Conservation (phyloP, 2,329 filamentous ascomycete genomes). For the Allantophomopsis lycopodina region DNA sequence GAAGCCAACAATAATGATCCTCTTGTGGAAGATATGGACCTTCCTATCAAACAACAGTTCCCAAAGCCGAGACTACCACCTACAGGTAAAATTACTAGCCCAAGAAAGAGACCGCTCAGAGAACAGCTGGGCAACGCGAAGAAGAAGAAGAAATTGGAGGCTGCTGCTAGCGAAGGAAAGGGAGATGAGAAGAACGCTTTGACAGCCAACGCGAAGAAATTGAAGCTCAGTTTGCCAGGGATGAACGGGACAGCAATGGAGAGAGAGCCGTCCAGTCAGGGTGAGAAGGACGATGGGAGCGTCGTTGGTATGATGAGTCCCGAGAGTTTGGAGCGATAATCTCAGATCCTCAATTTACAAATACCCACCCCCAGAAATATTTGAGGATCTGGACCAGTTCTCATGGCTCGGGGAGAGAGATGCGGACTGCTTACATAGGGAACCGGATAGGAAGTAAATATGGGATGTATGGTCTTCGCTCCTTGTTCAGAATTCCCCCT, state of each 20-base stretch:
- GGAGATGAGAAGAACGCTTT: slow-evolving; percentile 23
- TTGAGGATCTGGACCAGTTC: too few species aligned
- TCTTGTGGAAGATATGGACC: slow-evolving; percentile 84
- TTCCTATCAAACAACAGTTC: slow-evolving; percentile 79
- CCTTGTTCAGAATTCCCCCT: too few species aligned
- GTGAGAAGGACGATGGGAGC: slow-evolving; percentile 46
- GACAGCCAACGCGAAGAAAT: slow-evolving; percentile 36
- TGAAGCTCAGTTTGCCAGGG: slow-evolving; percentile 22
- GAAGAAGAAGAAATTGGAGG: slow-evolving; percentile 71
- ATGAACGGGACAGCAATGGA: slow-evolving; percentile 33
- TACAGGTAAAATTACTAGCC: slow-evolving; percentile 76
- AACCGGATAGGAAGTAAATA: too few species aligned
- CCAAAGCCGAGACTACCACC: slow-evolving; percentile 42
- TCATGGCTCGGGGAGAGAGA: too few species aligned
- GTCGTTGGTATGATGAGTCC: slow-evolving; percentile 77
- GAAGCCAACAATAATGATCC: slow-evolving; percentile 72
- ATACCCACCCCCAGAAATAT: too few species aligned
- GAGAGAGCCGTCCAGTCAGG: slow-evolving; percentile 41
- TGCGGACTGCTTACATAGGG: too few species aligned
- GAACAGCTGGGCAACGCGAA: slow-evolving; percentile 75
- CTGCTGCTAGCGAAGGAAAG: slow-evolving; percentile 19
- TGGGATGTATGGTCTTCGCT: too few species aligned
- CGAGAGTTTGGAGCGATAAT: slow-evolving; percentile 37
- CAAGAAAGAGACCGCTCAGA: slow-evolving; percentile 68
- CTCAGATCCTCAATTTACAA: too few species aligned